phyloP scores from a whole-genome alignment of 257 asterid species.

The Salvia splendens region DNA sequence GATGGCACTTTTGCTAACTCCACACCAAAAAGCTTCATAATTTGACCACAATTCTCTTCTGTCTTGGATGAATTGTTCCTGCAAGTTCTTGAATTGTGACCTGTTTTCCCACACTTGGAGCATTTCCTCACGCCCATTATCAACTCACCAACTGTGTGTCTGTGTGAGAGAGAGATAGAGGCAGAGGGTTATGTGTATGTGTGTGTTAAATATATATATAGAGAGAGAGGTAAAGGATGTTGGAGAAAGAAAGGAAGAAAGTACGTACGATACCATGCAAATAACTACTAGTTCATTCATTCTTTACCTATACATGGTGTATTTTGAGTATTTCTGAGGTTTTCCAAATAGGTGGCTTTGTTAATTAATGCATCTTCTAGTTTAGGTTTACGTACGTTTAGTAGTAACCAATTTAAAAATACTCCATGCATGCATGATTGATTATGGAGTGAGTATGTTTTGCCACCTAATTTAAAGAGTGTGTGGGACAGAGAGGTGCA shows the following conservation, averaged over 20 bases:
- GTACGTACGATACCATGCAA: conserved; percentile 1
- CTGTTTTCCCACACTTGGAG: conserved; percentile 49
- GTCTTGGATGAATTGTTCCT: conserved; percentile 12
- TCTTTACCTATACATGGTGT: neutral
- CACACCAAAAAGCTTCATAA: conserved; percentile 51
- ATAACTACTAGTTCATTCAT: neutral
- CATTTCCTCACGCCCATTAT: conserved; percentile 47
- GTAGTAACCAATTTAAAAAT: neutral
- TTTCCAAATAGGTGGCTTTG: neutral
- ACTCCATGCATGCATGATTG: conserved; percentile 20
- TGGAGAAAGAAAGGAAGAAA: too few species aligned
- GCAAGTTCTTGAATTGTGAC: conserved; percentile 63
- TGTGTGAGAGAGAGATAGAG: conserved; percentile 13
- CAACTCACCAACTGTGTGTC: neutral
- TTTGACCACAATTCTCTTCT: neutral
- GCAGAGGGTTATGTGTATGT: neutral
- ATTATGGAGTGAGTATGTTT: neutral
- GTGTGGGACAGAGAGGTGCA: neutral
- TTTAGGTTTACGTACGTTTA: neutral
- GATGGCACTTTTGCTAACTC: conserved; percentile 23
- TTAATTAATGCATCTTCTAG: neutral
- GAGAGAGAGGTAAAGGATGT: neutral
- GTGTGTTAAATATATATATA: neutral
- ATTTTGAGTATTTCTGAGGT: conserved; percentile 12
- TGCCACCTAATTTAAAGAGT: neutral